phyloP scores from a whole-genome alignment of 192 early-diverging fungal genomes.

The Funneliformis mosseae region DNA sequence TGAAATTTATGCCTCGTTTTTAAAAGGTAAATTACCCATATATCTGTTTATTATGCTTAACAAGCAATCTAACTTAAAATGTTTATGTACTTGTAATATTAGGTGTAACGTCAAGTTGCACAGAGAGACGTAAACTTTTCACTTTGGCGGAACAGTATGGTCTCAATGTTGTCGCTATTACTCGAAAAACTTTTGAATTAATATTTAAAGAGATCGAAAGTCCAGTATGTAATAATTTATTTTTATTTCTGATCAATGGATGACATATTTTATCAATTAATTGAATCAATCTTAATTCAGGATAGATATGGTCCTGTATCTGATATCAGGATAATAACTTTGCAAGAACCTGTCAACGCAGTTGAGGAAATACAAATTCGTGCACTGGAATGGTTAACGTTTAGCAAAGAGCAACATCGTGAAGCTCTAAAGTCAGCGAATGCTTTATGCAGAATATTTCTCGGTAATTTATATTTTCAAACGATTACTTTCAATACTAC shows the following conservation, averaged over 20 bases:
- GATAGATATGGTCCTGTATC: not conserved
- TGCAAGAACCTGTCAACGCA: not conserved
- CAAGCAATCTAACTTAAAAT: not conserved
- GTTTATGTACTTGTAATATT: not conserved
- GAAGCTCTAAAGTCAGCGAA: slow-evolving; percentile 11
- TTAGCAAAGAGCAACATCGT: not conserved
- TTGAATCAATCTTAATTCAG: not conserved
- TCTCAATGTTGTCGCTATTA: not conserved
- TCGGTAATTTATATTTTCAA: not conserved
- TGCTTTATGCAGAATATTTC: slow-evolving; percentile 16
- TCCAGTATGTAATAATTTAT: not conserved
- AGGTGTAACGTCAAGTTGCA: not conserved
- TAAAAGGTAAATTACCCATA: not conserved
- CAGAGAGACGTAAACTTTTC: not conserved
- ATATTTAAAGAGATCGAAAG: slow-evolving; percentile 17
- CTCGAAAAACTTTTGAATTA: slow-evolving; percentile 12
- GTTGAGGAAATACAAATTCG: not conserved
- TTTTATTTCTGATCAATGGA: not conserved
- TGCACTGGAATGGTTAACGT: slow-evolving; percentile 19
- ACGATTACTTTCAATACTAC: not conserved
- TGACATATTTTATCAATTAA: not conserved
- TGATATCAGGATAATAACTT: not conserved
- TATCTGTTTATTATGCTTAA: not conserved
- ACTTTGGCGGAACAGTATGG: slow-evolving; percentile 1
- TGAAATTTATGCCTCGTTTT: slow-evolving; percentile 12